Evolutionary conservation across 345 rosid genomes (phyloP).

Genomic region (Xanthoceras sorbifolium): DNA sequence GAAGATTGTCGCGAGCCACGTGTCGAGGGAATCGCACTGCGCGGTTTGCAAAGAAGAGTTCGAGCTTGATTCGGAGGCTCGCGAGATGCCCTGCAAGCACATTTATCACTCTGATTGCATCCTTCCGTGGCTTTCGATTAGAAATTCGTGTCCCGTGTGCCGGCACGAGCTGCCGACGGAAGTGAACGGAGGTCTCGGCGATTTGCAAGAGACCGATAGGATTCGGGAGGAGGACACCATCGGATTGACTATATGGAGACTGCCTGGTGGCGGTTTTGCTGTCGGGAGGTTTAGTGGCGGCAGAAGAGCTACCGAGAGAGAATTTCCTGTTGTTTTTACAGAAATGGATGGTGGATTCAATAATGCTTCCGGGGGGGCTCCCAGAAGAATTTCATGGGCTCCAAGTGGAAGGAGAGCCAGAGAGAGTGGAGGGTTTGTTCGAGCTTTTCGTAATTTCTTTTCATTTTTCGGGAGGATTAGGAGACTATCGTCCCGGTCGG

Average conservation of each 20-base stretch:
- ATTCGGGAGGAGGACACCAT: conserved; percentile 38
- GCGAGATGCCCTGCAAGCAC: conserved; percentile 71
- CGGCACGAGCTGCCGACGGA: conserved; percentile 53
- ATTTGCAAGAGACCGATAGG: conserved; percentile 20
- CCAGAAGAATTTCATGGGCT: conserved; percentile 54
- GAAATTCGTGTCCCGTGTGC: conserved; percentile 65
- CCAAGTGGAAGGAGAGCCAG: conserved; percentile 50
- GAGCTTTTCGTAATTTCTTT: conserved; percentile 42
- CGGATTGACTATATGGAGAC: conserved; percentile 63
- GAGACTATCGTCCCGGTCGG: conserved; percentile 24
- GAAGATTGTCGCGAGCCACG: conserved; percentile 38
- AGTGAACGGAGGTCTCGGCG: conserved; percentile 15
- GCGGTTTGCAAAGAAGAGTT: conserved; percentile 61
- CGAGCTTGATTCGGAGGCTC: conserved; percentile 49
- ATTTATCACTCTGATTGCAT: conserved; percentile 61
- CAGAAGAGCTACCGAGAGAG: conserved; percentile 47
- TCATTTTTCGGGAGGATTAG: conserved; percentile 48
- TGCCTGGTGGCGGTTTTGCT: conserved; percentile 63
- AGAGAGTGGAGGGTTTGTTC: conserved; percentile 46
- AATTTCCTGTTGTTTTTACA: conserved; percentile 52
- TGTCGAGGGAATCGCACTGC: conserved; percentile 46
- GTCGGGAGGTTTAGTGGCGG: conserved; percentile 63
- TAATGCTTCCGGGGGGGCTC: conserved; percentile 36
- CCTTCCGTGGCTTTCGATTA: conserved; percentile 53
- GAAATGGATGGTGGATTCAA: conserved; percentile 66